Percentiles rank a stretch among this genome's conserved stretches.
These are phyloP conservation scores for Aspergillus coremiiformis DNA, from an alignment of 495 filamentous ascomycete species.

Conservation along the genomic window DNA sequence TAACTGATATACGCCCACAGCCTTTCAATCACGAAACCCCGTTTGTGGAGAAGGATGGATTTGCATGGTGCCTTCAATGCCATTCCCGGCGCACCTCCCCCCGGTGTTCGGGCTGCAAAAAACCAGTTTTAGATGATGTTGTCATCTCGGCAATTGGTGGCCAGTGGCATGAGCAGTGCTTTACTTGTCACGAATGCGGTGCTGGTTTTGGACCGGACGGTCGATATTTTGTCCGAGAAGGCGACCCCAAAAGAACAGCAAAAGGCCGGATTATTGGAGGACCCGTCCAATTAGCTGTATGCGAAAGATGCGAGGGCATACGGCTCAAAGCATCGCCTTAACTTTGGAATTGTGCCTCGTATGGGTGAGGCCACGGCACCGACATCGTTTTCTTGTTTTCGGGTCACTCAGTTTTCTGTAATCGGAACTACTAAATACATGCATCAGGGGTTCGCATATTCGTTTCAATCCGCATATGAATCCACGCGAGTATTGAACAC, in stretches of 20 bases:
- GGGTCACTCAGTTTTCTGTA: background rate
- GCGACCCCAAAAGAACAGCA: slow-evolving; percentile 44
- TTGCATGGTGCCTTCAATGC: slow-evolving; percentile 93
- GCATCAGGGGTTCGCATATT: background rate
- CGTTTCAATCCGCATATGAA: background rate
- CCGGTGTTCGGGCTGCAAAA: slow-evolving; percentile 79
- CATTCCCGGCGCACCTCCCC: slow-evolving; percentile 84
- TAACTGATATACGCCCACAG: slow-evolving; percentile 20
- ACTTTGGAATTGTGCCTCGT: background rate
- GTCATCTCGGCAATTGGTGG: slow-evolving; percentile 79
- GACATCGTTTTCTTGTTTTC: background rate
- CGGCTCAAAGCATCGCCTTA: slow-evolving; percentile 50
- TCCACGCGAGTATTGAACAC: background rate
- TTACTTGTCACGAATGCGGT: slow-evolving; percentile 69
- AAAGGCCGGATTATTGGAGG: slow-evolving; percentile 44
- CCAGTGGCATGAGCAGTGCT: slow-evolving; percentile 93
- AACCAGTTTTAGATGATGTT: slow-evolving; percentile 76
- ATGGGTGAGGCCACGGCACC: background rate
- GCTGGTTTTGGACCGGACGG: slow-evolving; percentile 53
- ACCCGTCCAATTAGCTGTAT: slow-evolving; percentile 47
- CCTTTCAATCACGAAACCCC: slow-evolving; percentile 76
- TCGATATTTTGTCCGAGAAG: slow-evolving; percentile 55
- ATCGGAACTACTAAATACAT: background rate
- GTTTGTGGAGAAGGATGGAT: slow-evolving; percentile 98
- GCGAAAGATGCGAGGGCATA: slow-evolving; percentile 56